Evolutionary conservation across 2,329 filamentous ascomycete species (phyloP).

Genomic region (Pestalotiopsis sp.): DNA sequence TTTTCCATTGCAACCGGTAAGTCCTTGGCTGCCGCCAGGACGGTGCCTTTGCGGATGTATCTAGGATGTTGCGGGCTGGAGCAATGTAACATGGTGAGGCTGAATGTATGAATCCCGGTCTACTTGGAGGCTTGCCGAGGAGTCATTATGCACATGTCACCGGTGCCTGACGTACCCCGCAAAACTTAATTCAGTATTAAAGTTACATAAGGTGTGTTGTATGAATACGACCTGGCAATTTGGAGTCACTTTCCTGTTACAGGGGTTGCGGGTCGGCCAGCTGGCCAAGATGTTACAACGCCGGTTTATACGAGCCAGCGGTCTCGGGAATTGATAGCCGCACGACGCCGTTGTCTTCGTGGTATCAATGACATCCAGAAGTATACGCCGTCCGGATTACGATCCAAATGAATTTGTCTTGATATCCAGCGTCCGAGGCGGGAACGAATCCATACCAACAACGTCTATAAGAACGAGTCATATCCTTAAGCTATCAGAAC

Average conservation of each 20-base stretch:
- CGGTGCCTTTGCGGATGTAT: background rate
- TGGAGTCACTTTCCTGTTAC: background rate
- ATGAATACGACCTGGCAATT: background rate
- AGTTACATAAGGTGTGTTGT: background rate
- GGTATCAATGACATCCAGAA: background rate
- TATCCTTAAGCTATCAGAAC: background rate
- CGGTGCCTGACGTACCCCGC: background rate
- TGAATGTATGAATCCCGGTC: background rate
- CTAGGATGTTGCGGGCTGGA: background rate
- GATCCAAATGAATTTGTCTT: background rate
- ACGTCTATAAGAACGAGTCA: background rate
- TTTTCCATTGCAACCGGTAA: background rate
- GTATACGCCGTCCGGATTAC: background rate
- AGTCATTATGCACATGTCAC: background rate
- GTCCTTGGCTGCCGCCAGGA: background rate
- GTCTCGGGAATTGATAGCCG: background rate
- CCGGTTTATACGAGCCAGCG: background rate
- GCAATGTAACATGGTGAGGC: background rate
- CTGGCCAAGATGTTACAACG: background rate
- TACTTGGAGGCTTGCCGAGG: background rate
- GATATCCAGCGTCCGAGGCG: background rate
- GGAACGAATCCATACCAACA: background rate
- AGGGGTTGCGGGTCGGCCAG: background rate
- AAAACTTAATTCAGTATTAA: background rate
- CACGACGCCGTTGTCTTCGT: background rate